Conservation (phyloP, 768 basidiomycete genomes). For the Boletus sp. region DNA sequence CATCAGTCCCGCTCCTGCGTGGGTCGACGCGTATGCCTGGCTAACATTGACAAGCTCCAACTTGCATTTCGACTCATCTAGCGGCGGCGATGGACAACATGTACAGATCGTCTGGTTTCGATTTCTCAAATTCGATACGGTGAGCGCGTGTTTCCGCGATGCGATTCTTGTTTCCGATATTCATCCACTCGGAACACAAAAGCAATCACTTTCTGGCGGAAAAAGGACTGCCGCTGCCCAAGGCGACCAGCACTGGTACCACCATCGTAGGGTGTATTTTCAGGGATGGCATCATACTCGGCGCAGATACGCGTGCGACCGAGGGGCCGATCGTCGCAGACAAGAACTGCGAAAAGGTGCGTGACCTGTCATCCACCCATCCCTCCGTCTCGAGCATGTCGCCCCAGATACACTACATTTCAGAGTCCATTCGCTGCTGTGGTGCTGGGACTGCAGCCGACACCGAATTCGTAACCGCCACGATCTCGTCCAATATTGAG, state of each 20-base stretch:
- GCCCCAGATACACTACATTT: conserved; percentile 90
- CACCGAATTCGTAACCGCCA: conserved; percentile 90
- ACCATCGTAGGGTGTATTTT: conserved; percentile 97
- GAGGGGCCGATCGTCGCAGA: conserved; percentile 93
- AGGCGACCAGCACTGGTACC: conserved; percentile 90
- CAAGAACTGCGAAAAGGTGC: conserved; percentile 99
- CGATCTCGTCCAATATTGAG: conserved; percentile 95
- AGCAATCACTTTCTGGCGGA: conserved; percentile 73
- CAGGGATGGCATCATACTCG: conserved; percentile 88
- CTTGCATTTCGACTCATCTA: not conserved
- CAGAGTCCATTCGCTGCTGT: conserved; percentile 94
- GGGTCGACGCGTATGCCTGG: conserved; percentile 30
- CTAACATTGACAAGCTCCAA: not conserved
- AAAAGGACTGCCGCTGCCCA: conserved; percentile 72
- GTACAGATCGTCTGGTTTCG: conserved; percentile 59
- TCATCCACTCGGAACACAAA: not conserved
- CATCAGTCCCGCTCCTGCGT: conserved; percentile 9
- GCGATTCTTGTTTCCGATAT: not conserved
- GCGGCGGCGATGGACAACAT: conserved; percentile 41
- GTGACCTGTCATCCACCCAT: conserved; percentile 3
- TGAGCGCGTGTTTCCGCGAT: conserved; percentile 27
- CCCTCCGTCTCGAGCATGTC: not conserved
- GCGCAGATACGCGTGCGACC: conserved; percentile 95
- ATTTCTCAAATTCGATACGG: conserved; percentile 77
- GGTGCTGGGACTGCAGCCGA: conserved; percentile 99